Conservation (phyloP, 2,329 filamentous ascomycete genomes). For the Huntiella decipiens region DNA sequence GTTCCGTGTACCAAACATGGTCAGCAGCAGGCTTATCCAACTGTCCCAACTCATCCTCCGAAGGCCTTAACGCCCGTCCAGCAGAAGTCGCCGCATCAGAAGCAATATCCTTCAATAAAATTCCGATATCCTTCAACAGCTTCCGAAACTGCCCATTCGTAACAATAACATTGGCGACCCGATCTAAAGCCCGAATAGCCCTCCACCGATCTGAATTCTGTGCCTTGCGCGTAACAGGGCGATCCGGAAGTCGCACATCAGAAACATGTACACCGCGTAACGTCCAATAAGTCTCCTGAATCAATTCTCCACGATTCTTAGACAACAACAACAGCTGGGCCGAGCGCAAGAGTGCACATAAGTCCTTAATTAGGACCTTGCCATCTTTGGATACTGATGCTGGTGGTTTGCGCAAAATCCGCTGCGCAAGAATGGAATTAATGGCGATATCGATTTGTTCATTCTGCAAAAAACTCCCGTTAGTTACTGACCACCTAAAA, state of each 20-base stretch:
- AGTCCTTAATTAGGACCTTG: slow-evolving; percentile 54
- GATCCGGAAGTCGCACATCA: slow-evolving; percentile 39
- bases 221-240: slow-evolving; percentile 54
- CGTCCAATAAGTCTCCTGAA: slow-evolving; percentile 96
- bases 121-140: slow-evolving; percentile 61
- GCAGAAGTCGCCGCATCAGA: slow-evolving; percentile 73
- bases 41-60: slow-evolving; percentile 54
- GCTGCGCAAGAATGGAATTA: slow-evolving; percentile 66
- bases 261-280: slow-evolving; percentile 55
- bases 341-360: slow-evolving; percentile 62
- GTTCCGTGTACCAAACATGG: slow-evolving; percentile 83
- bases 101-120: slow-evolving; percentile 75
- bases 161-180: slow-evolving; percentile 71
- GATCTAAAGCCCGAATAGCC: slow-evolving; percentile 68
- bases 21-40: slow-evolving; percentile 74
- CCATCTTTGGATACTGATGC: slow-evolving; percentile 68
- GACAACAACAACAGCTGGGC: slow-evolving; percentile 70
- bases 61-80: slow-evolving; percentile 56
- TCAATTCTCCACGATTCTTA: slow-evolving; percentile 86
- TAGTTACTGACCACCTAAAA: too few relatives aligned
- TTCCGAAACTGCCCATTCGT: slow-evolving; percentile 95
- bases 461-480: slow-evolving; percentile 35
- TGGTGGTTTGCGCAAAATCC: slow-evolving; percentile 49
- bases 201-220: slow-evolving; percentile 70
- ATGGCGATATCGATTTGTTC: slow-evolving; percentile 89